phyloP scores from a whole-genome alignment of 208 protist species.

The Porcisia hertigi region DNA sequence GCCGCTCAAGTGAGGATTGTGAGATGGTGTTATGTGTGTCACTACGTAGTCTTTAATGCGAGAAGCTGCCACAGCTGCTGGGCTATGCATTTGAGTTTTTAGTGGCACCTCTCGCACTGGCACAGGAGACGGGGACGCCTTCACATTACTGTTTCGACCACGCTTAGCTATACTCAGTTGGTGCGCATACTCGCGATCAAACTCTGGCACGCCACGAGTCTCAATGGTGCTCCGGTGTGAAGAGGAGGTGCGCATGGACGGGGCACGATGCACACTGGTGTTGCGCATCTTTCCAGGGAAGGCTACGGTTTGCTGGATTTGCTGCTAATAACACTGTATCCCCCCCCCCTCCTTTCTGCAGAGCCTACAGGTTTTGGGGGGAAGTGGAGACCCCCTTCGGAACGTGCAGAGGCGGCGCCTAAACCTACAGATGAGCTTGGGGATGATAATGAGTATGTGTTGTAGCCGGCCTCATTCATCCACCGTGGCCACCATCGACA shows the following conservation, averaged over 20 bases:
- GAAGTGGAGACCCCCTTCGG: background rate
- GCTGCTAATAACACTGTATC: background rate
- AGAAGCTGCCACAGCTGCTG: constrained; percentile 16
- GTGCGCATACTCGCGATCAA: constrained; percentile 55
- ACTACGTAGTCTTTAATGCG: constrained; percentile 38
- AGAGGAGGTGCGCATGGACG: constrained; percentile 37
- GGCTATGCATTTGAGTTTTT: constrained; percentile 11
- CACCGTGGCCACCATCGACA: background rate
- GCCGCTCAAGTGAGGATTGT: background rate
- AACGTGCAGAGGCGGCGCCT: background rate
- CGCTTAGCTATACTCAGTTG: constrained; percentile 48
- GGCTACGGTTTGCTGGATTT: background rate
- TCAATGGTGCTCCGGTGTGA: constrained; percentile 71
- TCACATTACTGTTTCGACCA: constrained; percentile 32
- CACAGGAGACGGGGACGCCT: constrained; percentile 15
- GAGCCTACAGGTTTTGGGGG: background rate
- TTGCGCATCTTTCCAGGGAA: background rate
- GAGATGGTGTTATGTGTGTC: constrained; percentile 32
- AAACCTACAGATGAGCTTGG: background rate
- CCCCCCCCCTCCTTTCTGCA: background rate
- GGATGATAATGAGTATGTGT: background rate
- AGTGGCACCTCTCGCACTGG: background rate
- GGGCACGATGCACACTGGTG: constrained; percentile 3
- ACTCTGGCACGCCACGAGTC: constrained; percentile 54
- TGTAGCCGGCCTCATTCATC: background rate